Conservation (phyloP, 345 rosid genomes). For the Boechera divaricarpa region DNA sequence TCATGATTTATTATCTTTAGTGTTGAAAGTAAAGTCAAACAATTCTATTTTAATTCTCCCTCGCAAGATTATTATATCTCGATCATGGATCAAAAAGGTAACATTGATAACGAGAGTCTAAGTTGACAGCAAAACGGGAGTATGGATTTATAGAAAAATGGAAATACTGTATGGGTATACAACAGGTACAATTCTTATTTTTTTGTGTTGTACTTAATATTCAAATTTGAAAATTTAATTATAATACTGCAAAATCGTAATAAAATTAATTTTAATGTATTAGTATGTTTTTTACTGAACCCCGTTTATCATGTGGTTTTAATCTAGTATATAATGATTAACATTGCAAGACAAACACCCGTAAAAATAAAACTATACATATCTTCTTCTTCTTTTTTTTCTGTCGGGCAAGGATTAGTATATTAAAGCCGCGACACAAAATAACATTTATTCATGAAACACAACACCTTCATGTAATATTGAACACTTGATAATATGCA, state of each 20-base stretch:
- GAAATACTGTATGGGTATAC: neutral
- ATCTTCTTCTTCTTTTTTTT: neutral
- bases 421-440: slow-evolving; percentile 28
- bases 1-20: too few species aligned
- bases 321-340: neutral
- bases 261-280: neutral
- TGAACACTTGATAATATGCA: slow-evolving; percentile 28
- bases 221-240: neutral
- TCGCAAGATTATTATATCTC: neutral
- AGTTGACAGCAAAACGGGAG: neutral
- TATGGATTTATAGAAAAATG: neutral
- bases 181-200: neutral
- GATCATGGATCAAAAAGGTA: too few species aligned
- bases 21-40: too few species aligned
- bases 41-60: neutral
- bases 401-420: slow-evolving; percentile 26
- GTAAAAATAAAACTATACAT: neutral
- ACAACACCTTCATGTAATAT: slow-evolving; percentile 18
- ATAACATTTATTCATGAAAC: slow-evolving; percentile 33
- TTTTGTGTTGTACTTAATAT: neutral
- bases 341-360: slow-evolving; percentile 7
- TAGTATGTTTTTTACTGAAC: neutral
- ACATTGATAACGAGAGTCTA: neutral
- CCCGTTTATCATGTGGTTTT: neutral
- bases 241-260: neutral